Evolutionary conservation across 768 basidiomycete genomes (phyloP), one percentile per base, ranked within the genome.

Genomic region (Tulasnella sp.): DNA sequence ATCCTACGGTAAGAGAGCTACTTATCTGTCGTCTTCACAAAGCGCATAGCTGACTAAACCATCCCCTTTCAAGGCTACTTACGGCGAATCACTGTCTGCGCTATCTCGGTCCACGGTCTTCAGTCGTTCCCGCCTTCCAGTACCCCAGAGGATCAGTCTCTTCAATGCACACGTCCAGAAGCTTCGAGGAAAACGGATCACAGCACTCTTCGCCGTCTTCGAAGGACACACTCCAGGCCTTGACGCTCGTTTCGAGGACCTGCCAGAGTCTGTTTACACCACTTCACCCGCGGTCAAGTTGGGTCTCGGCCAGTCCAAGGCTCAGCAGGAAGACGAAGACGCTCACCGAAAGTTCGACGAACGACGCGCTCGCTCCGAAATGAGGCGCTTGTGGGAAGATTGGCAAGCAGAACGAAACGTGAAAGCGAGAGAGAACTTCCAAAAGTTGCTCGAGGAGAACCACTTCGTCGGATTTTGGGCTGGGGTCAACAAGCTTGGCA

Each of bases 401-500:
- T 99, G 97, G 97, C 91, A 93, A 82, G 86, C 91, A 31, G 89
- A 90, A 81, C 88, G 93, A 68, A 89, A 87, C 27, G 85, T 84
- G 2, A 85, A 88, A 8, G 92, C 93, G 1, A 87, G 93, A 68
- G 86, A 87, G 38, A 93, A 91, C 46, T 98, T 99, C 81, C 92
- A 96, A 77, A 89, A 91, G 81, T 95, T 99, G 93, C 84, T 99
- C 80, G 82, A 87, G 8, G 97, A 99, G 83, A 98, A 96, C 83
- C 89, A 94, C 0, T 98, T 99, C 83, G 91, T 99, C 34, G 94
- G 97, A 82, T 99, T 98, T 85, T 99, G 98, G 98, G 97, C 96
- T 62, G 89, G 95, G 79, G 87, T 98, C 76, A 89, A 91, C 68
- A 98, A 98, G 86, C 89, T 95, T 62, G 89, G 89, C 38, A 93